phyloP scores from a whole-genome alignment of 352 stramenopile species.

The Hyaloperonospora brassicae region DNA sequence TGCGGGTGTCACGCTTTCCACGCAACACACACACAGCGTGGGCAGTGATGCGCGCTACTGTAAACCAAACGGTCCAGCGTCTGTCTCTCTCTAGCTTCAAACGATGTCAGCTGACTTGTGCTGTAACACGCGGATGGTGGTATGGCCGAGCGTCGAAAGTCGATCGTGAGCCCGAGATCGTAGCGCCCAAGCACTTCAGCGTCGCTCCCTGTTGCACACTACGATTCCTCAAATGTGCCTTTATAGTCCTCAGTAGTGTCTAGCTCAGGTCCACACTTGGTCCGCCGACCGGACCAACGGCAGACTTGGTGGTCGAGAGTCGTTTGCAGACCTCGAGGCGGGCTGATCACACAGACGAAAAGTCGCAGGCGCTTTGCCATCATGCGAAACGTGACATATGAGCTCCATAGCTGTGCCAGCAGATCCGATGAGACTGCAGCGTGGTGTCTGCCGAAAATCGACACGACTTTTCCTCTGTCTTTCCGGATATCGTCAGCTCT shows the following conservation, averaged over 20 bases:
- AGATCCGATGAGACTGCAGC: slow-evolving; percentile 3
- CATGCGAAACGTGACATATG: slow-evolving; percentile 15
- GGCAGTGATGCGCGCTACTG: no score
- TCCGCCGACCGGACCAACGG: slow-evolving; percentile 3
- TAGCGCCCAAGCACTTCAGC: no score
- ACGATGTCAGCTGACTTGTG: no score
- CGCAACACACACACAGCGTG: no score
- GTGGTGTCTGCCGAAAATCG: slow-evolving; percentile 4
- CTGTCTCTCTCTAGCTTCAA: no score
- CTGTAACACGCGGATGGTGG: no score
- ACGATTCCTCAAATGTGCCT: background rate
- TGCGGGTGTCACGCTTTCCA: no score
- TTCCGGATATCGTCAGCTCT: slow-evolving; percentile 2
- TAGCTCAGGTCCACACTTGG: slow-evolving; percentile 3
- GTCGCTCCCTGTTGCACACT: no score
- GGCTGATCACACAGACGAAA: slow-evolving; percentile 11
- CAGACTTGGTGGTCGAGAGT: slow-evolving; percentile 11
- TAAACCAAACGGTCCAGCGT: no score
- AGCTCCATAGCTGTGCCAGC: slow-evolving; percentile 7
- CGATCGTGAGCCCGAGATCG: no score
- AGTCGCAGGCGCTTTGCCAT: slow-evolving; percentile 17
- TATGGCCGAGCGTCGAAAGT: no score
- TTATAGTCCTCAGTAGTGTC: slow-evolving; percentile 13
- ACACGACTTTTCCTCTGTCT: slow-evolving; percentile 10
- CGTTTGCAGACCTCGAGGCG: slow-evolving; percentile 6